Conservation (phyloP, 305 asterid genomes). For the Fraxinus dipetala region DNA sequence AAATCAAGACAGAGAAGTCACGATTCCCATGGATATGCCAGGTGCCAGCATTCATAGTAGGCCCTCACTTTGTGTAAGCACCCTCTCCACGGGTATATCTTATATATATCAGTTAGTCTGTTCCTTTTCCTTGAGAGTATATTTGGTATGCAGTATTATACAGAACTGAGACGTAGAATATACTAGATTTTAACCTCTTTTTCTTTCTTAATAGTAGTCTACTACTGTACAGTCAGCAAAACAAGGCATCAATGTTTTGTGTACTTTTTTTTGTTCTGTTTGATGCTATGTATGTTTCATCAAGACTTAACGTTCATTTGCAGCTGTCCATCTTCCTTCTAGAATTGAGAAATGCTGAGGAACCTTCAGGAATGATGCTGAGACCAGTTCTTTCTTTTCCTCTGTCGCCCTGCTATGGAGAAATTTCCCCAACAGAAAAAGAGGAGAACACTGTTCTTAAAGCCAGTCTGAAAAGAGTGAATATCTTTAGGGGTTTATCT, state of each 20-base stretch:
- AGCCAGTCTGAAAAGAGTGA: constrained; percentile 44
- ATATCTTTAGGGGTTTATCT: constrained; percentile 43
- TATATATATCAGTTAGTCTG: neutral
- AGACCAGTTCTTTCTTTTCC: constrained; percentile 34
- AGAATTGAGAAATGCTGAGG: constrained; percentile 35
- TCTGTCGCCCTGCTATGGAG: constrained; percentile 50
- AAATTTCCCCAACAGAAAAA: constrained; percentile 36
- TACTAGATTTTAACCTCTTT: neutral
- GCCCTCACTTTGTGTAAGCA: constrained; percentile 44
- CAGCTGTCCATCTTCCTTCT: constrained; percentile 42
- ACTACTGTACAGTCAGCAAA: neutral
- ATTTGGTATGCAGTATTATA: neutral
- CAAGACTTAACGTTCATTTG: constrained; percentile 3
- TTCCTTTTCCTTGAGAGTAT: neutral
- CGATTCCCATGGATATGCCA: constrained; percentile 39
- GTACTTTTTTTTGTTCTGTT: neutral
- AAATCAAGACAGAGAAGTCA: constrained; percentile 32
- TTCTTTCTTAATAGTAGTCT: neutral
- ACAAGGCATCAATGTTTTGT: neutral
- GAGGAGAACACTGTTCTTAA: constrained; percentile 37
- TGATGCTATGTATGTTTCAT: neutral
- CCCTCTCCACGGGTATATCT: neutral
- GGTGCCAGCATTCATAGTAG: neutral
- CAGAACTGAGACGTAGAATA: neutral
- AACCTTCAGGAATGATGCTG: constrained; percentile 33